phyloP scores from a whole-genome alignment of 257 asterid genomes.

The Jaltomata sinuosa region DNA sequence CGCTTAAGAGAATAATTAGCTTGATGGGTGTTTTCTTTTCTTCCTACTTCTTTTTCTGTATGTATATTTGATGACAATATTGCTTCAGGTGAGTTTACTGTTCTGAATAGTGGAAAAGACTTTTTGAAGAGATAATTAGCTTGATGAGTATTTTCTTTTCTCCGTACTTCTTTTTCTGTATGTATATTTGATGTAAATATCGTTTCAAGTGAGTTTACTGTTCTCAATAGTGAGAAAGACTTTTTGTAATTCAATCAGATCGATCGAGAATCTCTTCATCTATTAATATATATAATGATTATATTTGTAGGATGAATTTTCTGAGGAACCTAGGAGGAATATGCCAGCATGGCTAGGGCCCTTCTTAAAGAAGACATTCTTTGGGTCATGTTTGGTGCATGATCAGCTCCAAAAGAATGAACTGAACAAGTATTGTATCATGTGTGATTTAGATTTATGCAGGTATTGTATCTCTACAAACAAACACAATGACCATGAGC shows the following conservation, averaged over 20 bases:
- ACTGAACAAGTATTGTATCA: conserved; percentile 27
- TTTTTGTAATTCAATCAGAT: neutral
- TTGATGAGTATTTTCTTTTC: neutral
- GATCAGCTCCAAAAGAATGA: conserved; percentile 19
- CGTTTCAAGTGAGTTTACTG: neutral
- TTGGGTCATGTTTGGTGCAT: conserved; percentile 24
- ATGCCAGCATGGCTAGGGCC: conserved; percentile 25
- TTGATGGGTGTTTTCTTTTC: neutral
- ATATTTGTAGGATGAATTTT: neutral
- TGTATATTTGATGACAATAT: neutral
- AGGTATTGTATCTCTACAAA: conserved; percentile 16
- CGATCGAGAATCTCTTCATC: neutral
- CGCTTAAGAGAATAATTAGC: neutral
- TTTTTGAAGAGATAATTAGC: neutral
- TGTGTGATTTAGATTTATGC: conserved; percentile 23
- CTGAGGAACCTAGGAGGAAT: neutral
- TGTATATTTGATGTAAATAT: neutral
- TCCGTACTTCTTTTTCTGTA: neutral
- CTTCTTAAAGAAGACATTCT: conserved; percentile 20
- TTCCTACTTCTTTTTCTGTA: neutral
- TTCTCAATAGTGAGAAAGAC: neutral
- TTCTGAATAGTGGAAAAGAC: neutral
- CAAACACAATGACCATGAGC: conserved; percentile 11
- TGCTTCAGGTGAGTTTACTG: neutral
- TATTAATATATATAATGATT: neutral